Conservation (phyloP, 768 basidiomycete species). For the Leccinum imitatum region DNA sequence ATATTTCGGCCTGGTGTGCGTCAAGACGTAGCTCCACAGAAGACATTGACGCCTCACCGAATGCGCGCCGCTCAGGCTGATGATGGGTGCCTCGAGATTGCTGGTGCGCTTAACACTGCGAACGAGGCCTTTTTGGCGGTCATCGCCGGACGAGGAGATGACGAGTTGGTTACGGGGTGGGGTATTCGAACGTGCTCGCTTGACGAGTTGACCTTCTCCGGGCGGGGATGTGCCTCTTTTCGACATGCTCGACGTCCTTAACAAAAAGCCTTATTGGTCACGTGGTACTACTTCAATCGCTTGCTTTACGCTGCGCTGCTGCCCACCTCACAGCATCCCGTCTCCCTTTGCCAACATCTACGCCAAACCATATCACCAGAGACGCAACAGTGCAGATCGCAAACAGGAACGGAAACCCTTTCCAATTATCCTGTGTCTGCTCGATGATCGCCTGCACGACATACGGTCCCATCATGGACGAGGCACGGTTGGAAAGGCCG, state of each 20-base stretch:
- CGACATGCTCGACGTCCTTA: slow-evolving; percentile 49
- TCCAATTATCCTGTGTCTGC: slow-evolving; percentile 70
- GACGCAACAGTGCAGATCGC: slow-evolving; percentile 65
- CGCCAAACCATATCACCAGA: slow-evolving; percentile 74
- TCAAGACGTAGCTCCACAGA: not conserved
- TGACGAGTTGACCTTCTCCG: slow-evolving; percentile 52
- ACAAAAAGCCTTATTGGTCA: not conserved
- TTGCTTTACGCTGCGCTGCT: slow-evolving; percentile 20
- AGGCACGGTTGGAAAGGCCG: slow-evolving; percentile 79
- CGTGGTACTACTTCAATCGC: not conserved
- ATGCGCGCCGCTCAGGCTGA: slow-evolving; percentile 86
- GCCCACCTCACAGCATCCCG: slow-evolving; percentile 63
- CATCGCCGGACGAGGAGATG: slow-evolving; percentile 74
- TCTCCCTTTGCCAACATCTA: slow-evolving; percentile 63
- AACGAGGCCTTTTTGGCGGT: slow-evolving; percentile 75
- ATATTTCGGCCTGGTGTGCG: slow-evolving; percentile 68
- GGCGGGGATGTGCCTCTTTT: slow-evolving; percentile 68
- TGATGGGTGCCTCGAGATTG: slow-evolving; percentile 89
- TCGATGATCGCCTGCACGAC: slow-evolving; percentile 84
- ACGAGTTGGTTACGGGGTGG: slow-evolving; percentile 65
- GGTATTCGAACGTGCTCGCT: slow-evolving; percentile 51
- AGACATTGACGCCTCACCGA: slow-evolving; percentile 50
- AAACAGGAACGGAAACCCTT: slow-evolving; percentile 83
- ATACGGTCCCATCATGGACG: slow-evolving; percentile 85
- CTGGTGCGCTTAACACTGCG: slow-evolving; percentile 91